phyloP scores from a whole-genome alignment of 2,329 filamentous ascomycete species.

The Onygenales sp. region DNA sequence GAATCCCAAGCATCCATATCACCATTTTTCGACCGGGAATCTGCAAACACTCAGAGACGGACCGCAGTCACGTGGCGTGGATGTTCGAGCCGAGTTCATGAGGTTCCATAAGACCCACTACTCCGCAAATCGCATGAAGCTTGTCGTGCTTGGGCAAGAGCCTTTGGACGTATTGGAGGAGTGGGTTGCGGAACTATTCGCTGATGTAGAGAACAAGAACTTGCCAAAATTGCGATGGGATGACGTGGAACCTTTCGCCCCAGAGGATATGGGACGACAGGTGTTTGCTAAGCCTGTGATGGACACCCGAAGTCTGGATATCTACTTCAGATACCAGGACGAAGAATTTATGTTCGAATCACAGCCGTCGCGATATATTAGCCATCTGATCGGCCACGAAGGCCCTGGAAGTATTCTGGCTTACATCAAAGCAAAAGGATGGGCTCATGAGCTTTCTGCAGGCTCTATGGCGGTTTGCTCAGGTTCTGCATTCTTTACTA shows the following conservation, averaged over 20 bases:
- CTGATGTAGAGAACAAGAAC: constrained; percentile 71
- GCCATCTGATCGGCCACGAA: constrained; percentile 84
- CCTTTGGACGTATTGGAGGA: constrained; percentile 69
- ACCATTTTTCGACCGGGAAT: constrained; percentile 87
- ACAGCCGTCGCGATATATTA: constrained; percentile 76
- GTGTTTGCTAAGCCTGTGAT: constrained; percentile 87
- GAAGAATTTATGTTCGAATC: constrained; percentile 71
- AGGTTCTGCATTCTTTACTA: constrained; percentile 70
- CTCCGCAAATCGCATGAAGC: constrained; percentile 87
- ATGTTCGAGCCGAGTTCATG: constrained; percentile 84
- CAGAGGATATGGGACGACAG: constrained; percentile 56
- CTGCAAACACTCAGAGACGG: constrained; percentile 75
- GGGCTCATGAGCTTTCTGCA: constrained; percentile 74
- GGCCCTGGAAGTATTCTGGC: constrained; percentile 86
- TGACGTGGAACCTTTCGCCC: constrained; percentile 48
- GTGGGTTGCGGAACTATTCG: constrained; percentile 79
- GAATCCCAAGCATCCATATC: constrained; percentile 78
- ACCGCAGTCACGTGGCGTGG: constrained; percentile 68
- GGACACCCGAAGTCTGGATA: constrained; percentile 69
- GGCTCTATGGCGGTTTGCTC: constrained; percentile 69
- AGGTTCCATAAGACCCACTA: constrained; percentile 85
- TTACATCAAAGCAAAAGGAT: constrained; percentile 81
- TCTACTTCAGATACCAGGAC: constrained; percentile 77
- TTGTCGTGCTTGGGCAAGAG: constrained; percentile 77
- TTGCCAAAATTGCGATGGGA: constrained; percentile 61